Evolutionary conservation across 1,139 yeast species (phyloP), one percentile per base, ranked within the genome.

Genomic region (Entelexis sorbosivorans): DNA sequence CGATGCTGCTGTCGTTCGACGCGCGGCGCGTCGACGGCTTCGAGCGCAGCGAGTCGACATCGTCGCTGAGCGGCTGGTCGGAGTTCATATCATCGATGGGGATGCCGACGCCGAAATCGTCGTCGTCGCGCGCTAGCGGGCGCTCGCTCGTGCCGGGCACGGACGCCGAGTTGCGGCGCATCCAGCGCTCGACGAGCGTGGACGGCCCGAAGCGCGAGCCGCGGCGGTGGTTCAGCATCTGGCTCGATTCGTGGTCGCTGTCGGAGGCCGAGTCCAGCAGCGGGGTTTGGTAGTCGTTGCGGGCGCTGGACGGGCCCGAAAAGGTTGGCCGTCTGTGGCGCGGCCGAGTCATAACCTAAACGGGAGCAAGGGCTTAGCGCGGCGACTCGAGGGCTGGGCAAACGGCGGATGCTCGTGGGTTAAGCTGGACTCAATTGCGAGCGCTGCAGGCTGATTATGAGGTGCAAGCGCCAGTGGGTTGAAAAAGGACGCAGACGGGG

Each of bases 21-120:
- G 83, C 74, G 56, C 89, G 75, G 53, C 88, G 78, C 16, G 85
- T 77, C 0, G 82, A 74, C 1, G 93, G 93, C 59, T 82, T 82
- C 10, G 89, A 82, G 39, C 71, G 63, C 44, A 65, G 61, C 38
- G 61, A 56, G 17, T 38, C 55, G 14, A 34, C 26, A 50, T 56
- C 59, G 34, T 56, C 59, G 34, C 55, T 38, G 33, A 16, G 28
- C 16, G 39, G 29, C 31, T 20, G n/a, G 26, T 42, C 38, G n/a
- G 34, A n/a, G 24, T 43, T 39, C 38, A 42, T 43, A 14, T 38
- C 28, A 26, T 48, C 56, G 19, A 56, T 56, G 35, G 59, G 59
- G 22, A 56, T 56, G 10, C 59, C 59, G n/a, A 55, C 52, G 20
- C 52, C 56, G 43, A 51, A 54, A 28, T 56, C 58, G 11, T 36